Base-by-base conservation (phyloP, 305 asterid genomes). In the Fraxinus nigra region DNA sequence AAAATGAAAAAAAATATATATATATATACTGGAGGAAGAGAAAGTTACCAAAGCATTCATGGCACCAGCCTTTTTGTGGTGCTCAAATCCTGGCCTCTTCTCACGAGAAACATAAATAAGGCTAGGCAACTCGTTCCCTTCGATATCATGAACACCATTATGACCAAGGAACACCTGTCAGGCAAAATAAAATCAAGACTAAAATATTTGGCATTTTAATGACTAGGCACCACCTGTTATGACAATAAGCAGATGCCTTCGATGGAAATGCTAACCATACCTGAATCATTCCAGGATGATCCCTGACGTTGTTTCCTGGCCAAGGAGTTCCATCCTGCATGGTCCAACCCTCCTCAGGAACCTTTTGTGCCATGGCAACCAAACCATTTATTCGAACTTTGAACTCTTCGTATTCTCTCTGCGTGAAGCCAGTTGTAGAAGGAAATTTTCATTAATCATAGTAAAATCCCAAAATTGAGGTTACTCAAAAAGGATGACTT, bases 251-350 rank as follows among this genome's bases (percentile, higher is more conserved):
- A 40, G 72, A 82, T 26, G 59, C 2, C 26, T 22, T 72, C 24
- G 65, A 80, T 78, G 18, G 78, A 28, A 72, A 77, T 3, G 20
- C 56, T 46, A 26, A 4, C 5, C 7, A 51, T 88, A 95, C 99
- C 98, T 95, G 99, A 76, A 95, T 95, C 99, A 95, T 95, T 91
- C 99, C 99, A 65, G 99, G 98, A 85, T 95, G 99, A 90, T 95
- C 97, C 90, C 99, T 88, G 84, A 95, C 97, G 80, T 86, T 90
- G 79, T 95, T 95, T 84, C 99, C 99, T 0, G 99, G 99, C 99
- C 99, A 95, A 16, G 92, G 98, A 78, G 99, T 93, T 51, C 99
- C 98, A 65, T 95, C 99, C 88, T 93, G 99, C 99, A 95, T 95
- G 34, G 98, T 95, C 99, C 99, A 95, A 79, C 99, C 99, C 10